A percentile compares a stretch with the other conserved stretches of the same genome.
Evolutionary conservation across 176 grass and related monocot species (phyloP).

Genomic region (Alopecurus myosuroides): DNA sequence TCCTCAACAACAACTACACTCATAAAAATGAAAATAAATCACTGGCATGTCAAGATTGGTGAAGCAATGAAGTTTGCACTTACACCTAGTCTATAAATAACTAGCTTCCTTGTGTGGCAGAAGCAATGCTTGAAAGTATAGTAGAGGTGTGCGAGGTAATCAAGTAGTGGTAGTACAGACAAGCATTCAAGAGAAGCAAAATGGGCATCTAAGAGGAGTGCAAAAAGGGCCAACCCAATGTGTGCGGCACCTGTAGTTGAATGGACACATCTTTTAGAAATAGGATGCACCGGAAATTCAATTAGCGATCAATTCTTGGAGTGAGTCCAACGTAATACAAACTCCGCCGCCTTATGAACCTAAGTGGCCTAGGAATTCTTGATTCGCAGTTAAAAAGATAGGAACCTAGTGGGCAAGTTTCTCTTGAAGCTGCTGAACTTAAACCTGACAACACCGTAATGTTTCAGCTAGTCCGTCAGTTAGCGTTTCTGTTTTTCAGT

Average conservation of each 20-base stretch:
- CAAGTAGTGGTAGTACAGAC: not conserved
- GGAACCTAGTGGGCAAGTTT: not conserved
- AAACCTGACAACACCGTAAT: no score
- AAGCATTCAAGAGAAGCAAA: no score
- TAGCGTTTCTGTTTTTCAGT: no score
- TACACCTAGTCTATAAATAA: not conserved
- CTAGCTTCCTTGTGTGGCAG: not conserved
- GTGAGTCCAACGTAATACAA: not conserved
- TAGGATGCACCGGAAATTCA: not conserved
- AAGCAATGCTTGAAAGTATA: not conserved
- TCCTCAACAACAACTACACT: not conserved
- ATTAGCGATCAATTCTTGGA: not conserved
- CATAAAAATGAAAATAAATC: not conserved
- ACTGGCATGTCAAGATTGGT: not conserved
- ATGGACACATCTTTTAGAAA: not conserved
- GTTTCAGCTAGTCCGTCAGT: no score
- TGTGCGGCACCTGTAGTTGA: not conserved
- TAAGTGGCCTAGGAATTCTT: not conserved
- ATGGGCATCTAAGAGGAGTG: not conserved
- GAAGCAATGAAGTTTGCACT: not conserved
- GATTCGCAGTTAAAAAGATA: not conserved
- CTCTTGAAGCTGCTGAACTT: no score
- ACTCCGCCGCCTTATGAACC: accelerated
- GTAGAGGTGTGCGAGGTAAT: not conserved
- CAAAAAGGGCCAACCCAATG: not conserved